Percentiles rank a stretch among this genome's conserved stretches.
These are phyloP conservation scores for Pelargonium myrrhifolium DNA, from an alignment of 441 rosid species.

Conservation along the genomic window DNA sequence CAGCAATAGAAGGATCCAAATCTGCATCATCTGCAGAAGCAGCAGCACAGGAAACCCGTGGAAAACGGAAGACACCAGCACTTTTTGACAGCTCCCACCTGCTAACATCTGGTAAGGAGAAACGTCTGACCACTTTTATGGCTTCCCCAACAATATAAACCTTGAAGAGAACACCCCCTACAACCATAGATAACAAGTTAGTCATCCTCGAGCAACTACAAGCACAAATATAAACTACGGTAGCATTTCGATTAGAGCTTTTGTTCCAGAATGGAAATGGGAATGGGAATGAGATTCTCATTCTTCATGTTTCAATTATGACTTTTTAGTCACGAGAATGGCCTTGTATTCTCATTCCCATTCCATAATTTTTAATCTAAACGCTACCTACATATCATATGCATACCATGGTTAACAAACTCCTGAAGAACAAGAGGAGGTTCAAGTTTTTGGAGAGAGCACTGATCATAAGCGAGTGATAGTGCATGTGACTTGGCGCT, in stretches of 20 bases:
- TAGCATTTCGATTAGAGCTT: too few species aligned
- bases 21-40: slow-evolving; percentile 90
- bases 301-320: too few species aligned
- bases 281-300: too few species aligned
- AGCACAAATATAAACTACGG: background rate
- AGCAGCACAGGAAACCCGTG: slow-evolving; percentile 86
- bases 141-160: slow-evolving; percentile 63
- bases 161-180: slow-evolving; percentile 71
- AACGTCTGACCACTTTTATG: slow-evolving; percentile 51
- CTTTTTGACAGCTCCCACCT: slow-evolving; percentile 43
- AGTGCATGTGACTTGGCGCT: slow-evolving; percentile 60
- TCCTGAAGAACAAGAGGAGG: slow-evolving; percentile 62
- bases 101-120: slow-evolving; percentile 55
- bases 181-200: slow-evolving; percentile 14
- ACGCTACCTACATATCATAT: background rate
- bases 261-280: too few species aligned
- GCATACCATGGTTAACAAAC: slow-evolving; percentile 61
- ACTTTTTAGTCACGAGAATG: too few species aligned
- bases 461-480: slow-evolving; percentile 55
- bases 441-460: slow-evolving; percentile 50
- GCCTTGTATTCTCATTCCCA: too few species aligned
- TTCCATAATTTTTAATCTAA: too few species aligned
- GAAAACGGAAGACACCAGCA: slow-evolving; percentile 67
- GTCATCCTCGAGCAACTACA: background rate
- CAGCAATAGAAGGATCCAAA: slow-evolving; percentile 76